Base-by-base conservation (phyloP, 2,329 filamentous ascomycete species). In the Penicillium sp. region DNA sequence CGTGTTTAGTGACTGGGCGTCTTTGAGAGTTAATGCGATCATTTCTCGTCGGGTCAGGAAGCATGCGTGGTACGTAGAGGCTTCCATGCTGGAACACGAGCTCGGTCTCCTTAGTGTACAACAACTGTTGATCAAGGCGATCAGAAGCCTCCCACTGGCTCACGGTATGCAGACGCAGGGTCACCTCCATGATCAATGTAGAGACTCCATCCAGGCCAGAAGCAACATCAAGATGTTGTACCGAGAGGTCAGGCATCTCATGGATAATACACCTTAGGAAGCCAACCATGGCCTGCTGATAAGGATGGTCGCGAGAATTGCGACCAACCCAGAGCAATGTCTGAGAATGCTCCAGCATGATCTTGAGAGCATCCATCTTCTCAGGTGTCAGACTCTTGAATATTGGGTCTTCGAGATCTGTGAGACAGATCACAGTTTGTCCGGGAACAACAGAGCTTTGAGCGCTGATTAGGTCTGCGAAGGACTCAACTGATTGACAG, bases 71-170 rank as follows among this genome's bases (percentile, higher is more conserved):
- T 18, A 40, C 37, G 13, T 40, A 14, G 13, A 13, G n/a, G 13
- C n/a, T 13, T 18, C 37, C 37, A 40, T 18, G 13, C 37, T 61
- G 43, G n/a, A 70, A 37, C 31, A 63, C 60, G 4, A 65, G 36
- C 56, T 74, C 71, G 1, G 64, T 64, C 50, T 71, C 69, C 14
- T 56, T 41, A 3, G 65, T 56, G 66, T 66, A 71, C 11, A 52
- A 22, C 18, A 52, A 31, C 37, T 40, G 31, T 22, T 24, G 16
- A 16, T 6, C 6, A 37, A 10, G 11, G 13, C n/a, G 13, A 18
- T 18, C 37, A 40, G 37, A 13, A 40, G 13, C n/a, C 13, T 51
- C 18, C 50, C 50, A 52, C 18, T 40, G 19, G 11, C 31, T 22
- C 5, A 52, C 2, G 22, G 50, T 22, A 41, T 6, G 13, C 22